Evolutionary conservation across 345 rosid species (phyloP).

Genomic region (Eucalyptus brandiana): DNA sequence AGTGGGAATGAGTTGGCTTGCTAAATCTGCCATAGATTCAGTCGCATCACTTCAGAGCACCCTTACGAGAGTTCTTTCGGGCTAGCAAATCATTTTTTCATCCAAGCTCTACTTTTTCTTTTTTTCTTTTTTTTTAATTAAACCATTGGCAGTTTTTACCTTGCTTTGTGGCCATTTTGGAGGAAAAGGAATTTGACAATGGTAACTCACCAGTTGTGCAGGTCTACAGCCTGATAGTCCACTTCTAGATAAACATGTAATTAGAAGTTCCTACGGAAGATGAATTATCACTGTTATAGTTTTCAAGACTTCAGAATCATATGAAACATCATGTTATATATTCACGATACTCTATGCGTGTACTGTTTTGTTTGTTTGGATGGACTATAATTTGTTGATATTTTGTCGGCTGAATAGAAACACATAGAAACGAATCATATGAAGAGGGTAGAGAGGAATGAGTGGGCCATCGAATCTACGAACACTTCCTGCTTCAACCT

Average conservation of each 20-base stretch:
- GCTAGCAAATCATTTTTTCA: background rate
- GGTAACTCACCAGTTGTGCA: background rate
- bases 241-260: background rate
- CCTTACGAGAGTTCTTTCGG: conserved; percentile 49
- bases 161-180: background rate
- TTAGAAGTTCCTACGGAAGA: background rate
- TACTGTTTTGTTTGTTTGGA: background rate
- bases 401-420: background rate
- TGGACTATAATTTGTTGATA: background rate
- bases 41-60: conserved; percentile 65
- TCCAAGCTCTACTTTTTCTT: background rate
- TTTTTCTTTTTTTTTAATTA: no score
- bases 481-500: background rate
- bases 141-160: background rate
- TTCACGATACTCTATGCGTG: background rate
- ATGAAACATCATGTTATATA: background rate
- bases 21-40: conserved; percentile 69
- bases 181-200: background rate
- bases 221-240: background rate
- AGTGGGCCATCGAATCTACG: background rate
- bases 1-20: conserved; percentile 89
- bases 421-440: background rate
- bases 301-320: background rate
- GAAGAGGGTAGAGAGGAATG: background rate
- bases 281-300: background rate